Conservation (phyloP, 805 yeast genomes). For the Teunomyces gatunensis region DNA sequence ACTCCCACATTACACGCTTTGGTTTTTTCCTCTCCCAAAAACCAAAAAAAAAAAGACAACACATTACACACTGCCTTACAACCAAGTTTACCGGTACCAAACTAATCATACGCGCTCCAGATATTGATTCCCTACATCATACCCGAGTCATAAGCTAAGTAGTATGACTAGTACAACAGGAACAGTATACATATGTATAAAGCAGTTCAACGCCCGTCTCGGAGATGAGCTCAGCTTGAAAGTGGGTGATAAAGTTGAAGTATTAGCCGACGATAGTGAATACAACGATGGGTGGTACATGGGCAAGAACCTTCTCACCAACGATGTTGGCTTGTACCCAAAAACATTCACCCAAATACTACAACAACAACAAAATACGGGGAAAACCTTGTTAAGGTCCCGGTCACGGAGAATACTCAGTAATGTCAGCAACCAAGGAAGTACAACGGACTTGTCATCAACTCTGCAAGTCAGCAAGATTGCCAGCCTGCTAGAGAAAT, state of each 20-base stretch:
- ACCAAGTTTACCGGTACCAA: not conserved
- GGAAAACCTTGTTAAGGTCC: constrained; percentile 39
- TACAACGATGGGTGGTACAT: constrained; percentile 97
- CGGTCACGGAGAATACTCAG: constrained; percentile 51
- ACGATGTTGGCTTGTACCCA: constrained; percentile 85
- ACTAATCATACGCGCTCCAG: not conserved
- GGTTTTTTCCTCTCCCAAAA: not conserved
- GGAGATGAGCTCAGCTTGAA: constrained; percentile 84
- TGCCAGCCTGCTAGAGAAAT: constrained; percentile 7
- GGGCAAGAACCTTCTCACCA: constrained; percentile 73
- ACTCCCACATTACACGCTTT: not conserved
- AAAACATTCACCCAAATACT: constrained; percentile 74
- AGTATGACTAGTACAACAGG: constrained; percentile 14
- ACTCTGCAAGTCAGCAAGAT: constrained; percentile 6
- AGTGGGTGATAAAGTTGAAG: constrained; percentile 83
- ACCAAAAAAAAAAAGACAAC: not conserved
- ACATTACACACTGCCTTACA: constrained; percentile 1
- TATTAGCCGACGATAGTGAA: constrained; percentile 88
- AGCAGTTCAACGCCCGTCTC: constrained; percentile 81
- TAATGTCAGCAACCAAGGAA: constrained; percentile 7
- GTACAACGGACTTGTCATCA: not conserved
- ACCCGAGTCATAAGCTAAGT: not conserved
- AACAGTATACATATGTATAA: constrained; percentile 59
- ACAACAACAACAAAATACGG: constrained; percentile 9
- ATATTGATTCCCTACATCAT: not conserved